Percentiles rank a stretch among this genome's conserved stretches.
Evolutionary conservation across 768 basidiomycete genomes (phyloP).

Genomic region (Solioccasus polychromus): DNA sequence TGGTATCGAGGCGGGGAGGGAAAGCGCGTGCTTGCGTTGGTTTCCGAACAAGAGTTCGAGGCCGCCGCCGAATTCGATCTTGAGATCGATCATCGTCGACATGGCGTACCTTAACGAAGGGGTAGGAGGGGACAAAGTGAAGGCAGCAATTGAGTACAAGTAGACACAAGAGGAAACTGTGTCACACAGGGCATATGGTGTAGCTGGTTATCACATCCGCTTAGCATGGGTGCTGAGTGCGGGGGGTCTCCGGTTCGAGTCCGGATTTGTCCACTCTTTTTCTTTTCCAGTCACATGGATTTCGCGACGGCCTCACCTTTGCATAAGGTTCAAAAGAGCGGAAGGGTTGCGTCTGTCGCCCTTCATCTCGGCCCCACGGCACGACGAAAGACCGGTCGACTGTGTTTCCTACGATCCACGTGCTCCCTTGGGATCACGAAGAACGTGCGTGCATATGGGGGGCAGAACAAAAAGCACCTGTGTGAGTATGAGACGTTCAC

Average conservation of each 20-base stretch:
- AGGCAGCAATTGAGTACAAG: too few species aligned
- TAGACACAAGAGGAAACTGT: not conserved
- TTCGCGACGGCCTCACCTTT: too few species aligned
- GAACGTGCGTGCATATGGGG: too few species aligned
- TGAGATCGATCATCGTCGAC: conserved; percentile 38
- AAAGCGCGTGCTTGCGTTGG: conserved; percentile 53
- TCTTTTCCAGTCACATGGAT: not conserved
- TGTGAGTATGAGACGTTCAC: too few species aligned
- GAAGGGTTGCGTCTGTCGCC: too few species aligned
- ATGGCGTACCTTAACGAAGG: not conserved
- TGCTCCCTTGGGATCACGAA: too few species aligned
- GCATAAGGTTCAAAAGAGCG: too few species aligned
- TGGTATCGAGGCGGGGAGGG: conserved; percentile 46
- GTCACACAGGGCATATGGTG: conserved; percentile 36
- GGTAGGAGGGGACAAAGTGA: too few species aligned
- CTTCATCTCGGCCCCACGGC: too few species aligned
- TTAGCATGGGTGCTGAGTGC: conserved; percentile 35
- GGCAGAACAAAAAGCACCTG: too few species aligned
- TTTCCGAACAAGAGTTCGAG: conserved; percentile 84
- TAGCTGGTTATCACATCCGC: conserved; percentile 41
- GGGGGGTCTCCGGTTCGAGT: conserved; percentile 41
- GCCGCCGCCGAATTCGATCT: conserved; percentile 80
- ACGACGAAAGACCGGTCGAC: too few species aligned
- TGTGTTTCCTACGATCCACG: too few species aligned
- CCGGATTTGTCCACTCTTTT: conserved; percentile 38